These are phyloP conservation scores for Oryza glumipatula DNA, from an alignment of 176 grass and related monocot genomes.

Conservation along the genomic window DNA sequence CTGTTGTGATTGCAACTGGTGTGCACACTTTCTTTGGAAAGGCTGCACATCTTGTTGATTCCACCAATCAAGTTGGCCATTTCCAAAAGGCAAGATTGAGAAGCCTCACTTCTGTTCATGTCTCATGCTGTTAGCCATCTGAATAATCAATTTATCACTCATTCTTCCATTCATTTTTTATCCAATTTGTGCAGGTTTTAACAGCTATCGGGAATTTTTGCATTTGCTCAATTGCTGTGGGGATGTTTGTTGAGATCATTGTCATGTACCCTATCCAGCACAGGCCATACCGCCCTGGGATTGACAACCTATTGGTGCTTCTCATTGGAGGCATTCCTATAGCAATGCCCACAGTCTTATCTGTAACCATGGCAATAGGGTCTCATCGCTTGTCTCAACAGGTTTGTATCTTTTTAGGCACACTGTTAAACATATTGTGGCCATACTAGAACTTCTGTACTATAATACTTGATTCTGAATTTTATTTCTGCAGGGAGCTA, in stretches of 20 bases:
- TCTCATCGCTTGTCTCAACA: neutral
- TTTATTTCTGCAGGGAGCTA: neutral
- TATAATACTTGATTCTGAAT: neutral
- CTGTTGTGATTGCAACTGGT: neutral
- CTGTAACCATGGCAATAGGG: neutral
- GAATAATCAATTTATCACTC: neutral
- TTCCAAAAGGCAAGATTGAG: neutral
- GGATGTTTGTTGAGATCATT: neutral
- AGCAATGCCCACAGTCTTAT: neutral
- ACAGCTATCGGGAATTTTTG: neutral
- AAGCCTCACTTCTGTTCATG: neutral
- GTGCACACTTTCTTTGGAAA: slow-evolving; percentile 8
- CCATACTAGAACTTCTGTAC: neutral
- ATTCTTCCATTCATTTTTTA: neutral
- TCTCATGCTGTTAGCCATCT: neutral
- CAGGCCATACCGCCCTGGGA: neutral
- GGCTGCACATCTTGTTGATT: neutral
- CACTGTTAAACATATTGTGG: neutral
- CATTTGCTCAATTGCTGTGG: neutral
- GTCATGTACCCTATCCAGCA: slow-evolving; percentile 1
- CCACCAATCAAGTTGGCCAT: neutral
- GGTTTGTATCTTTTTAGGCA: neutral
- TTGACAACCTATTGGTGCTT: neutral
- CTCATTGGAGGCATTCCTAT: slow-evolving; percentile 8
- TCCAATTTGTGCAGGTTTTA: neutral